Base-by-base conservation (phyloP, 2,329 filamentous ascomycete genomes). In the Beauveria sp. region DNA sequence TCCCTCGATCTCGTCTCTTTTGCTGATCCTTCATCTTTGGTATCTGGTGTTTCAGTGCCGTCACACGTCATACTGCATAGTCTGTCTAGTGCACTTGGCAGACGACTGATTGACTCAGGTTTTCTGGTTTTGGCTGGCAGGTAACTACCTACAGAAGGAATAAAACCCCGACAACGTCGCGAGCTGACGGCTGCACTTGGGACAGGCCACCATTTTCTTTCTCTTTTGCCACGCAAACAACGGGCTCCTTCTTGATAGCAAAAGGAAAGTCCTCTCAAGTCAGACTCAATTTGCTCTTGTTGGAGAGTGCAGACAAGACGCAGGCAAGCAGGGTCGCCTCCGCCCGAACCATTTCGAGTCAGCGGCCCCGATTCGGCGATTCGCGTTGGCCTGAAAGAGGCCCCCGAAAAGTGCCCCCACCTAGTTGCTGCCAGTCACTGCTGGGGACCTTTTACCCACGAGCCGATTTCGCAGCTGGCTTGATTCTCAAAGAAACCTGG, bases 11-110 rank as follows among this genome's bases (percentile, higher is more conserved):
- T 34, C 40, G 8, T 20, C 26, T 28, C 24, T 30, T n/a, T 53
- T 26, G 55, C 55, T 43, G 55, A 58, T 58, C 55, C 46, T 51
- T 58, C 37, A 44, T 24, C 34, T 58, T 37, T 58, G 34, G 55
- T 51, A 58, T 58, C 55, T 59, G n/a, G 24, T 53, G 56, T 53
- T 53, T 52, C 56, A 59, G 26, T 28, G 20, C 20, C 56, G 56
- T 59, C 56, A 59, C 44, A 59, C 56, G 56, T 59, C 56, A 59
- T 59, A 59, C 37, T 53, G 56, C 56, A 59, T 52, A 24, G 16
- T n/a, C 26, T 43, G 40, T 37, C 48, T 53, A 59, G 56, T 44
- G 26, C 37, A 40, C 56, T 59, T 53, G 56, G 56, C 56, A 34
- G 26, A 37, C 47, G 48, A 34, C 56, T 2, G 40, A 46, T 46